A percentile compares a stretch with the other conserved stretches of the same genome.
These are phyloP conservation scores for Agrocybe praecox DNA, from an alignment of 768 basidiomycete species.

Conservation along the genomic window DNA sequence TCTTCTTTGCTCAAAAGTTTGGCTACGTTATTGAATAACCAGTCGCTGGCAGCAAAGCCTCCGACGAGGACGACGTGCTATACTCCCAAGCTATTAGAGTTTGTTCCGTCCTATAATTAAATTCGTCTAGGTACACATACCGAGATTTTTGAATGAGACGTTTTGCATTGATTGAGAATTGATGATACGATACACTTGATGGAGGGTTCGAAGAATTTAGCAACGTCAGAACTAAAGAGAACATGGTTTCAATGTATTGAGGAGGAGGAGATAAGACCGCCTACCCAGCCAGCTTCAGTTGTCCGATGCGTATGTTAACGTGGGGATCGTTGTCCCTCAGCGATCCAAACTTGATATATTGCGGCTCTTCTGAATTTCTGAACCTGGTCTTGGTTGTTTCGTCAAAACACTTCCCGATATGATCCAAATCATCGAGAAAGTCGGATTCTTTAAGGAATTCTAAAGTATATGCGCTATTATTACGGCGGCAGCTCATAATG, in stretches of 20 bases:
- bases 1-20: conserved; percentile 23
- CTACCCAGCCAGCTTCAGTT: conserved; percentile 44
- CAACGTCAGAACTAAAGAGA: conserved; percentile 19
- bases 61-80: conserved; percentile 41
- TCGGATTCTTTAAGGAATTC: conserved; percentile 38
- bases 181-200: conserved; percentile 24
- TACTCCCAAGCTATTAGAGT: background rate
- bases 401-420: conserved; percentile 49
- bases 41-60: conserved; percentile 48
- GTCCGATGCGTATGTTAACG: conserved; percentile 45
- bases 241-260: background rate
- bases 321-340: conserved; percentile 38
- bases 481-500: too few relatives aligned
- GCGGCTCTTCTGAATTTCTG: conserved; percentile 36
- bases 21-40: conserved; percentile 36
- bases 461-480: background rate
- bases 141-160: conserved; percentile 9
- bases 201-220: conserved; percentile 28
- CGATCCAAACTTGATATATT: conserved; percentile 50
- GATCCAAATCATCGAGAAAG: conserved; percentile 39
- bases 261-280: conserved; percentile 1
- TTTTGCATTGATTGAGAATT: conserved; percentile 16
- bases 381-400: conserved; percentile 50
- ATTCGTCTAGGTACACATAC: conserved; percentile 1
- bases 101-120: background rate